Base-by-base conservation (phyloP, 495 filamentous ascomycete species). In the Xylaria flabelliformis region DNA sequence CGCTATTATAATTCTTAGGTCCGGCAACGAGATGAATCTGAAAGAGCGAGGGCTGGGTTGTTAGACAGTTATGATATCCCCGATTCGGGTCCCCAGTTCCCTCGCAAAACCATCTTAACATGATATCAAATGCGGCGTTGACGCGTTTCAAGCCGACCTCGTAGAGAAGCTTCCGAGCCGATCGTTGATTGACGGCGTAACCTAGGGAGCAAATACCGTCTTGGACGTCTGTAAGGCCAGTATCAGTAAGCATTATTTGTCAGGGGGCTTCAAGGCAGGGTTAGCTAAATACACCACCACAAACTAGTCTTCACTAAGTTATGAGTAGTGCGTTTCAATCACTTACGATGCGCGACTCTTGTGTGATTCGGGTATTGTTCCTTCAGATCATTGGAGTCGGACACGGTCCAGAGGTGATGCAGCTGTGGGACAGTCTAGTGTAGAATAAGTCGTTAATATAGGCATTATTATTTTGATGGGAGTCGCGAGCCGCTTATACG, bases 121-220 rank as follows among this genome's bases (percentile, higher is more conserved):
- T 58, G 32, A 80, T 70, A 58, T 81, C 79, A 55, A 77, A 77
- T 1, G 76, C 64, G 10, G 69, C 69, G 55, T 29, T 72, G 61
- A 78, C 64, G 10, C 63, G 69, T 66, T 78, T 75, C 42, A 81
- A 62, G 21, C 74, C 78, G 19, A 81, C 59, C 67, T 80, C 75
- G 69, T 74, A 51, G n/a, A 82, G 74, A 26, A 82, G 56, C 63
- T 72, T 66, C 19, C 71, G 74, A 51, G 80, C 80, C 4, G 73
- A 80, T 15, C 65, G 46, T 55, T 70, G 80, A 44, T 61, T 77
- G 26, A 82, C 72, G 7, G 73, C 81, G 73, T 82, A 82, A 8
- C 70, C 80, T 1, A 82, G 71, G 19, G 80, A 75, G 74, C 80
- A 81, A 15, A 78, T 72, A 48, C 73, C 77, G 42, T 79, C 76